Evolutionary conservation across 176 grass and related monocot genomes (phyloP).

Genomic region (Themeda triandra): DNA sequence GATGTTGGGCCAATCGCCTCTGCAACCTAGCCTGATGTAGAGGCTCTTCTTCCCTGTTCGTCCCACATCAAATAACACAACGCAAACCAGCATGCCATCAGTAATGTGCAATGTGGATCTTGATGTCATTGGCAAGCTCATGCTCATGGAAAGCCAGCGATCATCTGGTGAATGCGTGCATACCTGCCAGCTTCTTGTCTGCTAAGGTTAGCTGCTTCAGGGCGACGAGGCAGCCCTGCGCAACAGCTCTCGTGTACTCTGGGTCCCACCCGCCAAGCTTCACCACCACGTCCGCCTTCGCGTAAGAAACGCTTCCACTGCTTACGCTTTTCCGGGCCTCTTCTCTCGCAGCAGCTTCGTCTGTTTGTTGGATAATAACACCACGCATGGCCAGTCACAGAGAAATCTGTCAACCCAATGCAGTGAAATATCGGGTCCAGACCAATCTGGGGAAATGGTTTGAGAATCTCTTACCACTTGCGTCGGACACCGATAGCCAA

Average conservation of each 20-base stretch:
- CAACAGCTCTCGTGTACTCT: slow-evolving; percentile 67
- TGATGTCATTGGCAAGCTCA: background rate
- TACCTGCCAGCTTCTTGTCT: slow-evolving; percentile 88
- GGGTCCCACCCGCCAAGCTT: slow-evolving; percentile 83
- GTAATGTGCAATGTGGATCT: background rate
- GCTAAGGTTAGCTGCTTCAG: slow-evolving; percentile 82
- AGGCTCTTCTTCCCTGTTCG: slow-evolving; percentile 91
- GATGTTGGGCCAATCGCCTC: slow-evolving; percentile 96
- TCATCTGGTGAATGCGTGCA: background rate
- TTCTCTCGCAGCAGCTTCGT: slow-evolving; percentile 81
- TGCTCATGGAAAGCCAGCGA: background rate
- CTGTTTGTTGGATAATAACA: slow-evolving; percentile 15
- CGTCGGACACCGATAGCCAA: slow-evolving; percentile 78
- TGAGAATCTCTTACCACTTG: slow-evolving; percentile 37
- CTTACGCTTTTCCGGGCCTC: slow-evolving; percentile 62
- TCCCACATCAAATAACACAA: background rate
- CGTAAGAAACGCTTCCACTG: slow-evolving; percentile 62
- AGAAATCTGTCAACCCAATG: background rate
- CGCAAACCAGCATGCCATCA: background rate
- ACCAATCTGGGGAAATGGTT: background rate
- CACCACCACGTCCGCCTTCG: slow-evolving; percentile 84
- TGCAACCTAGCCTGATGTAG: slow-evolving; percentile 86
- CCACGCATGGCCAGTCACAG: background rate
- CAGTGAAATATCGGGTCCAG: background rate
- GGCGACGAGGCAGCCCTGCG: slow-evolving; percentile 80